A percentile compares a stretch with the other conserved stretches of the same genome.
Evolutionary conservation across 2,329 filamentous ascomycete species (phyloP).

Genomic region (Penicillium sp.): DNA sequence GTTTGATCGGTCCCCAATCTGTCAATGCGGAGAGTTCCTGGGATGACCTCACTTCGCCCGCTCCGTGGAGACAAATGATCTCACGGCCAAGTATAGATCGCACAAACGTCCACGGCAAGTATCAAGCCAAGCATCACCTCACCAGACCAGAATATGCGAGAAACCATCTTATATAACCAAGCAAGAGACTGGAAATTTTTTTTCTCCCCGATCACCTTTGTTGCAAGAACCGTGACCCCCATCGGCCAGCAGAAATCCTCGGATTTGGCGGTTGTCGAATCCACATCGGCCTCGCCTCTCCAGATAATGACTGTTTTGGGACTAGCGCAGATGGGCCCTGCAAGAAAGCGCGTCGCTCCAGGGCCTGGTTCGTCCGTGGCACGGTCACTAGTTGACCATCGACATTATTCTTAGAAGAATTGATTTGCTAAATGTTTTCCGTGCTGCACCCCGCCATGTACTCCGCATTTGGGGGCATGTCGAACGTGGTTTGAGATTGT

Average conservation of each 20-base stretch:
- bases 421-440: constrained; percentile 18
- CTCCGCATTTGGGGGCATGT: not conserved
- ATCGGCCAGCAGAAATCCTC: not conserved
- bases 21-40: constrained; percentile 1
- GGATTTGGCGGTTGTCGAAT: constrained; percentile 4
- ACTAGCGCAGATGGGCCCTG: constrained; percentile 18
- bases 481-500: not conserved
- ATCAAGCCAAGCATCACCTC: not conserved
- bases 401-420: constrained; percentile 16
- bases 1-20: not conserved
- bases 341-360: not conserved
- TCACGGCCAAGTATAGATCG: constrained; percentile 6
- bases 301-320: constrained; percentile 24
- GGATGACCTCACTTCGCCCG: constrained; percentile 20
- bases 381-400: constrained; percentile 3
- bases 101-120: not conserved
- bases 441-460: constrained; percentile 6
- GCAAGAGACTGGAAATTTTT: constrained; percentile 6
- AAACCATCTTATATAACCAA: not conserved
- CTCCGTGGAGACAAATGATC: constrained; percentile 4
- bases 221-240: not conserved
- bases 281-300: constrained; percentile 20
- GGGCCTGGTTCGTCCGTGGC: constrained; percentile 19
- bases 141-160: not conserved
- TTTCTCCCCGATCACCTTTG: not conserved